These are phyloP conservation scores for Malus orientalis DNA, from an alignment of 306 rosid genomes.

Conservation along the genomic window DNA sequence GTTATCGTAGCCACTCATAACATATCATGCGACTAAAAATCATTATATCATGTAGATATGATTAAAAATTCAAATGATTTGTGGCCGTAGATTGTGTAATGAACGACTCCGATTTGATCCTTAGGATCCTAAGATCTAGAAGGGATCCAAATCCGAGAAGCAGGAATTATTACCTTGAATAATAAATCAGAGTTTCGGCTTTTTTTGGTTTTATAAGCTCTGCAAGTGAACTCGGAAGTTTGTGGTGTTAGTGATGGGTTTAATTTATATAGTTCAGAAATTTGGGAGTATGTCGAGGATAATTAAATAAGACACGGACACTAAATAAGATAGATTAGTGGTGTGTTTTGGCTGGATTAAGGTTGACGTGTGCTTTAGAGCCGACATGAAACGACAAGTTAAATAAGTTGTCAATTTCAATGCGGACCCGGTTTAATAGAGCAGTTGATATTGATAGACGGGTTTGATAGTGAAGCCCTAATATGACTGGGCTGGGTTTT, in stretches of 20 bases:
- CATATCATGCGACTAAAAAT: too few relatives aligned
- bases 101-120: too few relatives aligned
- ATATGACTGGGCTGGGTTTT: neutral
- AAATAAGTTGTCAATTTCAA: neutral
- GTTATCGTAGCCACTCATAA: too few relatives aligned
- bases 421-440: neutral
- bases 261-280: neutral
- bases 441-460: neutral
- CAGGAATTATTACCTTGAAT: neutral
- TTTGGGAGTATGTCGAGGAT: neutral
- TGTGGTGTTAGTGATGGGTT: neutral
- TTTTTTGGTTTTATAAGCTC: neutral
- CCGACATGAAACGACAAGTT: neutral
- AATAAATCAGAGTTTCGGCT: neutral
- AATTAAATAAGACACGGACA: neutral
- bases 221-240: neutral
- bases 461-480: neutral
- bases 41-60: too few relatives aligned
- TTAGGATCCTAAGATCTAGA: too few relatives aligned
- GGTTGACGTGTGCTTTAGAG: neutral
- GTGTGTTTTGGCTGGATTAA: neutral
- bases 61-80: too few relatives aligned
- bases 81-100: fast-evolving
- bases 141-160: too few relatives aligned
- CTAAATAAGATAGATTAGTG: too few relatives aligned